Base-by-base conservation (phyloP, 805 yeast genomes). In the Yarrowia phangngaensis region DNA sequence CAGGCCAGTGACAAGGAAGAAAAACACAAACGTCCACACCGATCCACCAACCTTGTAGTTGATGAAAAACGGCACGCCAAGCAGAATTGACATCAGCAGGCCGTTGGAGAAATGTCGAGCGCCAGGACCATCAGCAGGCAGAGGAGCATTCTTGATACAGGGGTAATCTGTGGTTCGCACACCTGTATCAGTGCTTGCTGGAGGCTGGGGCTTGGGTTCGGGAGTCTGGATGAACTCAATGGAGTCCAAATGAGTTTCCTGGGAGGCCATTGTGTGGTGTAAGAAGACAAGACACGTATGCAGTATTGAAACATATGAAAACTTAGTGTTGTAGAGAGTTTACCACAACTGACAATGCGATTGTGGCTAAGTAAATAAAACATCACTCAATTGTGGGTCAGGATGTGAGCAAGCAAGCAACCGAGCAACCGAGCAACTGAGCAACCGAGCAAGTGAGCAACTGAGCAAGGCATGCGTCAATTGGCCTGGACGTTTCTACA, bases 61-160 rank as follows among this genome's bases (percentile, higher is more conserved):
- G 52, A 83, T 60, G 61, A 74, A 80, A 57, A 59, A 74, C 9
- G 96, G 95, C 46, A 83, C 64, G 20, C 74, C 71, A 6, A 72
- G 58, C 53, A 83, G 58, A 22, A 80, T 61, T 2, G 70, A 70
- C 15, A 73, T 48, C 52, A 87, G 60, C 9, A 76, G 60, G 56
- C 59, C 59, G 67, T 88, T 87, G 65, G 76, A 75, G 69, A 88
- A 87, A 58, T 80, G 77, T 62, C 76, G 79, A 23, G 88, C 72
- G 19, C 94, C 88, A 5, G 95, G 85, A 31, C 95, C 96, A 63
- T 87, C 96, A 4, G 95, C 95, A 20, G 95, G 89, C 54, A 86
- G 70, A 8, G 88, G 88, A 2, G 90, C 95, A 63, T 87, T 87
- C 61, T 82, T 78, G 62, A 87, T 86, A 6, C 89, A 71, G 20